Conservation (phyloP, 768 basidiomycete species). For the Mycena floridula region DNA sequence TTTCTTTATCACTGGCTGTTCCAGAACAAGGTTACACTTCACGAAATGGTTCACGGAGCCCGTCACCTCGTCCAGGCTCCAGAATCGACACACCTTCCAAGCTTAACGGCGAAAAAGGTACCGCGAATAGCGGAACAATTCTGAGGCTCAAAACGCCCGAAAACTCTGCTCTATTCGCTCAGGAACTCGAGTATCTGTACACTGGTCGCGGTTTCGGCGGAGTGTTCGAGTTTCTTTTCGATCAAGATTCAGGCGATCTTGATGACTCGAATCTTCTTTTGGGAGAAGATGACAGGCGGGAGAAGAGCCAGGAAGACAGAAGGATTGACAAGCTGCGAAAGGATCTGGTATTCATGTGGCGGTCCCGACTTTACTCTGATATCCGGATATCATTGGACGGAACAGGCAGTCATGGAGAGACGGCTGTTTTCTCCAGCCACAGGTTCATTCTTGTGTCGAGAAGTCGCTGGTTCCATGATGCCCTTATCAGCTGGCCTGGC, state of each 20-base stretch:
- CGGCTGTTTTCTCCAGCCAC: constrained; percentile 86
- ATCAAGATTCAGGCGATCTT: too few relatives aligned
- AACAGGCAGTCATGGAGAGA: constrained; percentile 58
- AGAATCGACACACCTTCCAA: too few relatives aligned
- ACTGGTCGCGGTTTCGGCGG: constrained; percentile 87
- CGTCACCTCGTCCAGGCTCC: too few relatives aligned
- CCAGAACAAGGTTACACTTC: too few relatives aligned
- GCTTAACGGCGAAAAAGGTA: too few relatives aligned
- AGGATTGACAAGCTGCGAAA: constrained; percentile 59
- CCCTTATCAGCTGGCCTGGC: constrained; percentile 62
- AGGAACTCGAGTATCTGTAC: constrained; percentile 92
- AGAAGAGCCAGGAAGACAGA: constrained; percentile 33
- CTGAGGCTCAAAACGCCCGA: constrained; percentile 62
- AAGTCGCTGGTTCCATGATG: constrained; percentile 79
- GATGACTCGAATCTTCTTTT: constrained; percentile 44
- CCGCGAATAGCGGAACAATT: background rate
- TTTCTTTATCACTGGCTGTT: constrained; percentile 35
- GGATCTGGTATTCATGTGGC: constrained; percentile 76
- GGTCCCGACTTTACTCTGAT: constrained; percentile 70
- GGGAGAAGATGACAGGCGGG: constrained; percentile 42
- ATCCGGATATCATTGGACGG: constrained; percentile 76
- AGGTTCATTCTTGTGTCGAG: constrained; percentile 89
- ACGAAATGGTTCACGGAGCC: too few relatives aligned
- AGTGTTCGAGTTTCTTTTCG: constrained; percentile 82
- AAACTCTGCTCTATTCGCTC: constrained; percentile 77